Conservation (phyloP, 768 basidiomycete genomes). For the Cystobasidium ongulense region DNA sequence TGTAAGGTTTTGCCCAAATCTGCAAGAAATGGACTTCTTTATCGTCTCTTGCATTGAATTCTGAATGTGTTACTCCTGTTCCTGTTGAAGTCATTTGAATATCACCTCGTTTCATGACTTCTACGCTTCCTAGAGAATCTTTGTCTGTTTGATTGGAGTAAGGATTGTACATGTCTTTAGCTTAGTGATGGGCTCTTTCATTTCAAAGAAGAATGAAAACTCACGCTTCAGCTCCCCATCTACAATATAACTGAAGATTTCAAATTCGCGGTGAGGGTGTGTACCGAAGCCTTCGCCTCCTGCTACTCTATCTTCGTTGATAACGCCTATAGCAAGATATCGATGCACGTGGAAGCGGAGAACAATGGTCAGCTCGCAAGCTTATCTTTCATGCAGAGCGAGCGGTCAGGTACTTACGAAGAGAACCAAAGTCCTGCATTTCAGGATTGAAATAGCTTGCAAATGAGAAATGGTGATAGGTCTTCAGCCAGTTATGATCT, state of each 20-base stretch:
- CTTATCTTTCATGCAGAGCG: too few relatives aligned
- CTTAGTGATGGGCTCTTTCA: not conserved
- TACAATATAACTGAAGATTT: slow-evolving; percentile 85
- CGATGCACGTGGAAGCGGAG: too few relatives aligned
- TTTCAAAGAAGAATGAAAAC: not conserved
- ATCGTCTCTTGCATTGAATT: slow-evolving; percentile 53
- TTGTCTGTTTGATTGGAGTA: slow-evolving; percentile 49
- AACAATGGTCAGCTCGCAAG: slow-evolving; percentile 1
- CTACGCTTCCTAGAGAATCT: slow-evolving; percentile 85
- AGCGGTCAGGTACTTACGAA: slow-evolving; percentile 70
- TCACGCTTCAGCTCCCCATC: slow-evolving; percentile 61
- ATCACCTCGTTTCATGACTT: slow-evolving; percentile 79
- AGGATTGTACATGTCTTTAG: not conserved
- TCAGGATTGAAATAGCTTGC: slow-evolving; percentile 57
- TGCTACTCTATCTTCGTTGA: slow-evolving; percentile 58
- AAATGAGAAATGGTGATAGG: slow-evolving; percentile 65
- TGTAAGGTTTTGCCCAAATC: slow-evolving; percentile 59
- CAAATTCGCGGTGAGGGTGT: slow-evolving; percentile 55
- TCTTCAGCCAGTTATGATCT: slow-evolving; percentile 65
- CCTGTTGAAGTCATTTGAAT: slow-evolving; percentile 82
- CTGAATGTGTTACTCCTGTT: slow-evolving; percentile 79
- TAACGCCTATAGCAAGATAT: not conserved
- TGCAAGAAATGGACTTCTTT: slow-evolving; percentile 55
- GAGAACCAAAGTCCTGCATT: slow-evolving; percentile 57
- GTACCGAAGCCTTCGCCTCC: slow-evolving; percentile 72